Conservation (phyloP, 768 basidiomycete species). For the Lactarius evosmus region DNA sequence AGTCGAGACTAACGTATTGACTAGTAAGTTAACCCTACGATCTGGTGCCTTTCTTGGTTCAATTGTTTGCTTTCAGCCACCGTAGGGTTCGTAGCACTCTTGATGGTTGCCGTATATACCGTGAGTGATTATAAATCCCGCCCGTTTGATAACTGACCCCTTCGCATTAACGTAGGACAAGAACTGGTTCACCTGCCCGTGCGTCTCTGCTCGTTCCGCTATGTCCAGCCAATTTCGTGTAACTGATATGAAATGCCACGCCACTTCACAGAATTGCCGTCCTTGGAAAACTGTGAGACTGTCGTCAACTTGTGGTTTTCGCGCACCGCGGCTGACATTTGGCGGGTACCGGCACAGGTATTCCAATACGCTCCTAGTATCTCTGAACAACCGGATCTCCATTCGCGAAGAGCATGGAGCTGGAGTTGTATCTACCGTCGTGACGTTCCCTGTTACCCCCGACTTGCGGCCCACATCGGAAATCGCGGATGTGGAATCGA, state of each 20-base stretch:
- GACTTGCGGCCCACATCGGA: no score
- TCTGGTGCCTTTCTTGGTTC: background rate
- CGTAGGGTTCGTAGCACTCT: background rate
- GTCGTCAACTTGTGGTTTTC: background rate
- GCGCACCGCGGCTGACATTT: background rate
- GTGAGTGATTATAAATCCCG: background rate
- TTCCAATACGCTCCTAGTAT: slow-evolving; percentile 14
- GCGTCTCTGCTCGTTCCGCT: no score
- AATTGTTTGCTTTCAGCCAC: slow-evolving; percentile 3
- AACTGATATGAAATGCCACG: no score
- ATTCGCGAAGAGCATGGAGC: no score
- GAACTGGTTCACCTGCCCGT: background rate
- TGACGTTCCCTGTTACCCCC: no score
- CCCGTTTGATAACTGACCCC: background rate
- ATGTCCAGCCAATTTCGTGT: no score
- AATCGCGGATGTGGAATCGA: no score
- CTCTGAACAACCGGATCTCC: slow-evolving; percentile 18
- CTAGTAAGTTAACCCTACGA: slow-evolving; percentile 7
- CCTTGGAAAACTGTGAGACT: no score
- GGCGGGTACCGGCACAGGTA: background rate
- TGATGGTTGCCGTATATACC: background rate
- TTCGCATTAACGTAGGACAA: background rate
- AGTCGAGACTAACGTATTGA: slow-evolving; percentile 30
- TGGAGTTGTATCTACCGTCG: no score
- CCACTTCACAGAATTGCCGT: no score